These are phyloP conservation scores for Leccinum olivaceopallidum DNA, from an alignment of 768 basidiomycete genomes.

Conservation along the genomic window DNA sequence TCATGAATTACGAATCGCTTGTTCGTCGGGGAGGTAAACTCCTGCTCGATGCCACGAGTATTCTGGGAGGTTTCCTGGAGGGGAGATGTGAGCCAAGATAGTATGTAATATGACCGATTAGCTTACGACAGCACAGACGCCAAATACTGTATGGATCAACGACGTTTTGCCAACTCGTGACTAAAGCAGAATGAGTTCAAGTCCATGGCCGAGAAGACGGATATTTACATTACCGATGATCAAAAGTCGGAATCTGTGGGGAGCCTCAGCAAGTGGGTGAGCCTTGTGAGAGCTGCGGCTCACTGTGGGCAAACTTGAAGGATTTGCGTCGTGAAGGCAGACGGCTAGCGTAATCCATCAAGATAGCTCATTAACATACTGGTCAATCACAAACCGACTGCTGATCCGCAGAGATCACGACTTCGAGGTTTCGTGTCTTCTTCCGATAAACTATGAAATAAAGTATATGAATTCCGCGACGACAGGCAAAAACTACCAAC, in stretches of 20 bases:
- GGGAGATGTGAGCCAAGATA: not conserved
- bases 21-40: not conserved
- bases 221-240: not conserved
- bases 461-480: not conserved
- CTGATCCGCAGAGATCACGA: not conserved
- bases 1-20: not conserved
- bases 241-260: not conserved
- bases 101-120: not conserved
- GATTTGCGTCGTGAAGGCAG: not conserved
- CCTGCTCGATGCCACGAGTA: not conserved
- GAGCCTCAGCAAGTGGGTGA: not conserved
- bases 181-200: not conserved
- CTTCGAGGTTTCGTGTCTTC: not conserved
- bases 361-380: not conserved
- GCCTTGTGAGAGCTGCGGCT: not conserved
- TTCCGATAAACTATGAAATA: not conserved
- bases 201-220: accelerated
- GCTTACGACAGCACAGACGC: not conserved
- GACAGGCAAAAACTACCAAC: not conserved
- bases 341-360: not conserved
- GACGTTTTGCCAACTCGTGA: not conserved
- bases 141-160: not conserved
- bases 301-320: not conserved
- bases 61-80: not conserved
- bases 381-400: not conserved